Evolutionary conservation across 768 basidiomycete species (phyloP).

Genomic region (Leccinum variicolor): DNA sequence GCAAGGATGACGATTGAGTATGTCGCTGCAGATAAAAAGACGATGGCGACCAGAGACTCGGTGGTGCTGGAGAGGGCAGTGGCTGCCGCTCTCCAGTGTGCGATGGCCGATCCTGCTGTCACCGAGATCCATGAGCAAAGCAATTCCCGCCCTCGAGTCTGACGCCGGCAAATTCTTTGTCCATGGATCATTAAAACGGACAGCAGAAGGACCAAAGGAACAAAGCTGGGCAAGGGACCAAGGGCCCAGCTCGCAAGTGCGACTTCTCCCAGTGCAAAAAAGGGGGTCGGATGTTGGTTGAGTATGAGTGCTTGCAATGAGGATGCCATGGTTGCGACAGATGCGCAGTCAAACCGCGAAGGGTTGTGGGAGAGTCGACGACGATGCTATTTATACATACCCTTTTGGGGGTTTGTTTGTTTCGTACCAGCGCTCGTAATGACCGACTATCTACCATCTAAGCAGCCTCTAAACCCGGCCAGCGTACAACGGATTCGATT

Average conservation of each 20-base stretch:
- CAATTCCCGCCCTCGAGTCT: conserved; percentile 27
- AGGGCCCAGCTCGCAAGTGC: conserved; percentile 25
- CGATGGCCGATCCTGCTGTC: conserved; percentile 39
- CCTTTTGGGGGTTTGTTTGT: conserved; percentile 20
- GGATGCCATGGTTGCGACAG: conserved; percentile 12
- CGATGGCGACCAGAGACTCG: conserved; percentile 47
- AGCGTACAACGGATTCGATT: neutral
- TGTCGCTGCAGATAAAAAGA: conserved; percentile 38
- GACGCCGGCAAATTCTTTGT: conserved; percentile 28
- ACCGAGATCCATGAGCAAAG: conserved; percentile 37
- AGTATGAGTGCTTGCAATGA: conserved; percentile 26
- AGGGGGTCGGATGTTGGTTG: conserved; percentile 17
- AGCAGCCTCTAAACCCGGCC: neutral
- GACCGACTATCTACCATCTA: neutral
- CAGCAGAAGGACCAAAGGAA: conserved; percentile 32
- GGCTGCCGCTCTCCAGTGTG: conserved; percentile 42
- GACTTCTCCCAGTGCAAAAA: conserved; percentile 25
- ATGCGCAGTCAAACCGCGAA: conserved; percentile 7
- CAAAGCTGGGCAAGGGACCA: conserved; percentile 29
- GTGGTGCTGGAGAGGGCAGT: conserved; percentile 54
- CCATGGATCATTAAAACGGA: conserved; percentile 29
- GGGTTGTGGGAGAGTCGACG: neutral
- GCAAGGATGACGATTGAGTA: conserved; percentile 42
- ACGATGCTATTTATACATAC: conserved; percentile 10
- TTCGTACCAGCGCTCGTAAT: neutral